These are phyloP conservation scores for Malassezia cuniculi DNA, from an alignment of 1,284 basidiomycete species.

Conservation along the genomic window DNA sequence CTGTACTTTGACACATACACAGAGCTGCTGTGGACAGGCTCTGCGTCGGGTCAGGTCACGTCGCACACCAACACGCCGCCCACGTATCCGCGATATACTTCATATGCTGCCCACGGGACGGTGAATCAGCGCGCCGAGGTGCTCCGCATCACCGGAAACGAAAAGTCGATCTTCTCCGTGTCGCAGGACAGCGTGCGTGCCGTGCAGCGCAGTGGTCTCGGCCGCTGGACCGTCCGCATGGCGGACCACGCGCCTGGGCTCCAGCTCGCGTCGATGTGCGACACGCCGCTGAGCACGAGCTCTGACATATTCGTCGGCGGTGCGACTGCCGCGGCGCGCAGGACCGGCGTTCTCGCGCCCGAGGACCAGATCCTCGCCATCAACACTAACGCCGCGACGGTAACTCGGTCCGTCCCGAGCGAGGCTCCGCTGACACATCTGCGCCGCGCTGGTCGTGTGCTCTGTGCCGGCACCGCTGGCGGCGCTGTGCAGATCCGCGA, in stretches of 20 bases:
- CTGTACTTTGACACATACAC: conserved; percentile 77
- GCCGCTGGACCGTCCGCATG: conserved; percentile 37
- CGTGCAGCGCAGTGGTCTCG: conserved; percentile 44
- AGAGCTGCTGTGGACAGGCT: conserved; percentile 77
- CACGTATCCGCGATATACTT: conserved; percentile 52
- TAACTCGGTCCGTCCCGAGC: conserved; percentile 28
- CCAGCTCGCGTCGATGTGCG: conserved; percentile 34
- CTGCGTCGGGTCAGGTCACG: conserved; percentile 58
- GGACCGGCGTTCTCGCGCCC: conserved; percentile 18
- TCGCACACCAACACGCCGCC: conserved; percentile 49
- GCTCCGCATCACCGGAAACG: conserved; percentile 41
- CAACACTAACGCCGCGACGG: conserved; percentile 29
- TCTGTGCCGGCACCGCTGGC: conserved; percentile 29
- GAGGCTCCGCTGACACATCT: conserved; percentile 36
- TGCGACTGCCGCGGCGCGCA: conserved; percentile 18
- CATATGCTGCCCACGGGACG: conserved; percentile 48
- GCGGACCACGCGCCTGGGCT: conserved; percentile 17
- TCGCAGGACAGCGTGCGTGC: conserved; percentile 44
- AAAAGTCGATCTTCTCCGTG: conserved; percentile 43
- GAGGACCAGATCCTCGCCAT: conserved; percentile 29
- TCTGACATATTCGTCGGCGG: conserved; percentile 39
- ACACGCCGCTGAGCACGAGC: conserved; percentile 26
- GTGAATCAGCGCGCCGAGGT: conserved; percentile 50
- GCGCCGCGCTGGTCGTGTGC: conserved; percentile 24
- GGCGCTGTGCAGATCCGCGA: conserved; percentile 42